A percentile compares a stretch with the other conserved stretches of the same genome.
Conservation (phyloP, 371 early-diverging fungal genomes). For the Haplosporangium sp. region DNA sequence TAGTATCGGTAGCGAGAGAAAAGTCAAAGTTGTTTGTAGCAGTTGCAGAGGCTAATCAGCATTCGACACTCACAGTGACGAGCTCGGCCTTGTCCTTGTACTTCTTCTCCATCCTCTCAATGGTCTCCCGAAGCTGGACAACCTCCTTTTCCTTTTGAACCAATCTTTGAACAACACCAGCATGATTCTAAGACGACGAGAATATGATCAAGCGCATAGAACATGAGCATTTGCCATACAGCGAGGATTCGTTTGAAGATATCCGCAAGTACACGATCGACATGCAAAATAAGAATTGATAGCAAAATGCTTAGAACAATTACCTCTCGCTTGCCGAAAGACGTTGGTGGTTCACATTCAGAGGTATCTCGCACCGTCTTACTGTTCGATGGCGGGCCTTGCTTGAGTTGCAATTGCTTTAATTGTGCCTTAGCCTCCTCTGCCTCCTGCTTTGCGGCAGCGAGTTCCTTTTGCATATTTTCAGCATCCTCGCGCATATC, state of each 20-base stretch:
- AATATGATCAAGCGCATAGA: neutral
- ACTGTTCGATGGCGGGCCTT: constrained; percentile 6
- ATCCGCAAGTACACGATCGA: neutral
- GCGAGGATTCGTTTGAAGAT: neutral
- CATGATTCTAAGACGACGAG: constrained; percentile 45
- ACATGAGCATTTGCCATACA: neutral
- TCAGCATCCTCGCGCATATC: constrained; percentile 45
- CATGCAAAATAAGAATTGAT: neutral
- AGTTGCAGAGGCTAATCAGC: neutral
- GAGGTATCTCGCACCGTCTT: constrained; percentile 23
- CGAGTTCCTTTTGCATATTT: constrained; percentile 25
- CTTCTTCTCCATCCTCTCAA: constrained; percentile 54
- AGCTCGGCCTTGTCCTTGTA: constrained; percentile 55
- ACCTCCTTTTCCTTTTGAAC: constrained; percentile 58
- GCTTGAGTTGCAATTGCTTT: constrained; percentile 11
- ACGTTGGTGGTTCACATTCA: constrained; percentile 27
- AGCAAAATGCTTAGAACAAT: neutral
- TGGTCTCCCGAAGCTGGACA: constrained; percentile 49
- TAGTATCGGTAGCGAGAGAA: neutral
- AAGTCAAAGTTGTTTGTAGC: no score
- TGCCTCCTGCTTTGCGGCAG: constrained; percentile 22
- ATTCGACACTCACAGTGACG: constrained; percentile 41
- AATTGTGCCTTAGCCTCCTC: constrained; percentile 42
- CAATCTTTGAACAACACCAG: constrained; percentile 56
- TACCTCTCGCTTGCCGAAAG: constrained; percentile 47